Conservation (phyloP, 306 rosid species). For the Albizia julibrissin region DNA sequence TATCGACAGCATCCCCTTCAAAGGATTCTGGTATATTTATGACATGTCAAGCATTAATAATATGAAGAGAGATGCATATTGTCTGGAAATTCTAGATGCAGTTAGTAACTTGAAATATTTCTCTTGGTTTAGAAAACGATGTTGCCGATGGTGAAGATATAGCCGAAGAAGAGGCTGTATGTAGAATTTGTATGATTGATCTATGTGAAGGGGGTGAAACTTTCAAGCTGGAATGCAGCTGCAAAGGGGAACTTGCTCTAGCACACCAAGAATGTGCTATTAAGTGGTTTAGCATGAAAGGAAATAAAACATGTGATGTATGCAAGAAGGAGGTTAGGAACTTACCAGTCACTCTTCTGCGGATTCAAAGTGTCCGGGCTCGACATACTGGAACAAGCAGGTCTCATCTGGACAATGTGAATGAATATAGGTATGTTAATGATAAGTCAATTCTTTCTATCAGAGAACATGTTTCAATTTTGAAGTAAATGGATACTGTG, state of each 20-base stretch:
- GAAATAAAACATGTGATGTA: constrained; percentile 88
- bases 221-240: constrained; percentile 96
- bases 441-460: not conserved
- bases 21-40: constrained; percentile 62
- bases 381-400: constrained; percentile 55
- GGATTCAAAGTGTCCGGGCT: constrained; percentile 71
- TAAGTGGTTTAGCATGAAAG: constrained; percentile 97
- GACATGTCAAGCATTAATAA: constrained; percentile 14
- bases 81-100: not conserved
- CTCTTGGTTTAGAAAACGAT: constrained; percentile 56
- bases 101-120: constrained; percentile 28
- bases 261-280: constrained; percentile 96
- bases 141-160: constrained; percentile 81
- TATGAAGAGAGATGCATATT: constrained; percentile 1
- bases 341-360: constrained; percentile 83
- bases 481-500: not conserved
- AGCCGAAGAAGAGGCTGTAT: constrained; percentile 94
- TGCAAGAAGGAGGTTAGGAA: constrained; percentile 91
- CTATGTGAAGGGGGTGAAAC: constrained; percentile 98
- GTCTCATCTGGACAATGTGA: constrained; percentile 55
- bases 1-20: constrained; percentile 47
- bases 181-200: constrained; percentile 89
- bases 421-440: constrained; percentile 69
- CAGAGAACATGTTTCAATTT: not conserved
- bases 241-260: constrained; percentile 98